Evolutionary conservation across 2,329 filamentous ascomycete genomes (phyloP), one percentile per base, ranked within the genome.

Genomic region (Elsinoe australis): DNA sequence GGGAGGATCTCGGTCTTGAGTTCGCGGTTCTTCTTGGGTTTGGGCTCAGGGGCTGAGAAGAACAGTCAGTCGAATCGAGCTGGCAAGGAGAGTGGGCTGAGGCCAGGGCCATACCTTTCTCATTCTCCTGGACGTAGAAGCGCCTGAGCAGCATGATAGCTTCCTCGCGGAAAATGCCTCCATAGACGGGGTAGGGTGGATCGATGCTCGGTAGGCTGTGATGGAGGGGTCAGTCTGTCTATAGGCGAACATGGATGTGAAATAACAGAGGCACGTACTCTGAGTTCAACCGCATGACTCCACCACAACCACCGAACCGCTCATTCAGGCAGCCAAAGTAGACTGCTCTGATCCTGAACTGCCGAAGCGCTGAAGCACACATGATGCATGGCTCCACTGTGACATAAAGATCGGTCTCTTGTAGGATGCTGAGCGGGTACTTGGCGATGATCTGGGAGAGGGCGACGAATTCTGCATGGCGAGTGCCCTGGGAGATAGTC

Each of bases 361-460:
- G 94, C 45, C 88, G 80, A 44, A 98, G 75, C 47, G 94, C 80
- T 5, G 88, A 94, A 9, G 92, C 92, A 63, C 92, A 98, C 92
- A 98, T 98, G 69, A 98, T 87, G 65, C 92, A 98, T 3, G 92
- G 92, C 68, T 98, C 94, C 47, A 98, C 90, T 0, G 92, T 98
- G 41, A 98, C 92, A 66, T 98, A 98, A 45, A 98, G 78, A 60
- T 84, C 80, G 7, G 81, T 84, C 54, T 89, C 78, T 31, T 71
- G 72, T 56, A 96, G 73, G 53, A 90, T 78, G 9, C 74, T 75
- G 26, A 79, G 75, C 47, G 83, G 75, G 55, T 92, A 76, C 46
- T 73, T 74, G 17, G 75, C 69, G 36, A 85, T 70, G 55, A 84
- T 78, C 53, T 79, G 69, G 50, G 77, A 72, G 47, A 98, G 75